Conservation (phyloP, 192 early-diverging fungal species). For the Linnemannia hyalina region DNA sequence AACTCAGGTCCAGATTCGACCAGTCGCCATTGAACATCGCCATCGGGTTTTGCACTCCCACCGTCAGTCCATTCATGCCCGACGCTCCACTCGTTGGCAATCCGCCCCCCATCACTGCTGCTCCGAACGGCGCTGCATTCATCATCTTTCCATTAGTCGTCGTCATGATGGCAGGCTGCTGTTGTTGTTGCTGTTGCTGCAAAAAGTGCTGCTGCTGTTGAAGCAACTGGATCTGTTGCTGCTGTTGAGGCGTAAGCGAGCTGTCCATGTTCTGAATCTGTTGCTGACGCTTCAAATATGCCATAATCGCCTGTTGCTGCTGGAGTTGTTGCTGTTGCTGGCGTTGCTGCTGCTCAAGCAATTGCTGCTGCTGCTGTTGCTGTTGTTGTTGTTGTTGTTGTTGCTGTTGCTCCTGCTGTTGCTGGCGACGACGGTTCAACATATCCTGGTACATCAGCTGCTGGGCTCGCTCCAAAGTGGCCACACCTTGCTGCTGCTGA, state of each 20-base stretch:
- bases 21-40: conserved; percentile 56
- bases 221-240: conserved; percentile 44
- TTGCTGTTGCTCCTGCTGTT: conserved; percentile 40
- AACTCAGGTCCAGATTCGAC: conserved; percentile 51
- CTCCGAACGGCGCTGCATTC: conserved; percentile 40
- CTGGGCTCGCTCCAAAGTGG: conserved; percentile 46
- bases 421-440: conserved; percentile 51
- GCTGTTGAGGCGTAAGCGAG: conserved; percentile 46
- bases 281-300: conserved; percentile 50
- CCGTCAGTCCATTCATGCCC: conserved; percentile 26
- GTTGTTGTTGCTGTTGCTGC: conserved; percentile 37
- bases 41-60: conserved; percentile 54
- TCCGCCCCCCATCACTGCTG: conserved; percentile 23
- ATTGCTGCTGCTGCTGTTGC: conserved; percentile 28
- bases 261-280: conserved; percentile 56
- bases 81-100: conserved; percentile 20
- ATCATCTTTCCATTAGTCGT: conserved; percentile 58
- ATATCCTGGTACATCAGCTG: conserved; percentile 56
- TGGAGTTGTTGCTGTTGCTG: conserved; percentile 49
- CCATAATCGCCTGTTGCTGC: conserved; percentile 55
- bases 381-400: conserved; percentile 31
- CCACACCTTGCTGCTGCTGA: conserved; percentile 55
- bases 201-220: conserved; percentile 38
- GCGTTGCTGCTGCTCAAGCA: conserved; percentile 31
- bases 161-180: conserved; percentile 50